Evolutionary conservation across 2,329 filamentous ascomycete genomes (phyloP).

Genomic region (Aureobasidium pullulans): DNA sequence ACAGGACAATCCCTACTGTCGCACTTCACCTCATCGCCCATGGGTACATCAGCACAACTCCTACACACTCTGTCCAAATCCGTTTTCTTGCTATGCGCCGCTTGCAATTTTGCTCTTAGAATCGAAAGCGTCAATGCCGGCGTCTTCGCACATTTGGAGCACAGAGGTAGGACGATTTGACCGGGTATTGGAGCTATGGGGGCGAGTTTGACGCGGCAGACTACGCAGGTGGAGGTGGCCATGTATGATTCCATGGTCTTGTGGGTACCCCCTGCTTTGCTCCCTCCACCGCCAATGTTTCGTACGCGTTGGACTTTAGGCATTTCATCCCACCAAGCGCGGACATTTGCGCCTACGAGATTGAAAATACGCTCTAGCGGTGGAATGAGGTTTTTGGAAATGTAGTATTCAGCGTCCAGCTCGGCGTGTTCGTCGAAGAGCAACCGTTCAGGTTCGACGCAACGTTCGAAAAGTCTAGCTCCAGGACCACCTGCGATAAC

Average conservation of each 20-base stretch:
- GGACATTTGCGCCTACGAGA: slow-evolving; percentile 84
- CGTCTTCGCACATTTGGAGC: slow-evolving; percentile 48
- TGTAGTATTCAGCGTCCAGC: slow-evolving; percentile 94
- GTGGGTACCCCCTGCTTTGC: background rate
- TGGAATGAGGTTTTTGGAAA: slow-evolving; percentile 89
- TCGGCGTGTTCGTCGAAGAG: slow-evolving; percentile 68
- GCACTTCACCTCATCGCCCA: slow-evolving; percentile 71
- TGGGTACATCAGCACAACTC: slow-evolving; percentile 67
- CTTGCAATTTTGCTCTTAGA: slow-evolving; percentile 55
- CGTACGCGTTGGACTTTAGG: slow-evolving; percentile 77
- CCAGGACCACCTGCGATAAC: slow-evolving; percentile 84
- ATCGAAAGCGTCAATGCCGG: slow-evolving; percentile 55
- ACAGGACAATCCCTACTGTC: slow-evolving; percentile 90
- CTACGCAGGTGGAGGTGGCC: slow-evolving; percentile 68
- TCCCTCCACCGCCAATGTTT: slow-evolving; percentile 42
- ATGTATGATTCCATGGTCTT: slow-evolving; percentile 93
- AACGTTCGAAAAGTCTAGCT: slow-evolving; percentile 78
- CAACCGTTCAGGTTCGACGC: slow-evolving; percentile 77
- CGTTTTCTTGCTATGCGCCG: slow-evolving; percentile 55
- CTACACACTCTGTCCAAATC: slow-evolving; percentile 68
- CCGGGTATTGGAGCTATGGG: slow-evolving; percentile 19
- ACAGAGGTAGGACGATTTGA: slow-evolving; percentile 42
- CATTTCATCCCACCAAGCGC: slow-evolving; percentile 94
- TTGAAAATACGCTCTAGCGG: slow-evolving; percentile 95
- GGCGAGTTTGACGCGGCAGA: slow-evolving; percentile 59